phyloP scores from a whole-genome alignment of 2,329 filamentous ascomycete genomes.

The Colletotrichum trifolii region DNA sequence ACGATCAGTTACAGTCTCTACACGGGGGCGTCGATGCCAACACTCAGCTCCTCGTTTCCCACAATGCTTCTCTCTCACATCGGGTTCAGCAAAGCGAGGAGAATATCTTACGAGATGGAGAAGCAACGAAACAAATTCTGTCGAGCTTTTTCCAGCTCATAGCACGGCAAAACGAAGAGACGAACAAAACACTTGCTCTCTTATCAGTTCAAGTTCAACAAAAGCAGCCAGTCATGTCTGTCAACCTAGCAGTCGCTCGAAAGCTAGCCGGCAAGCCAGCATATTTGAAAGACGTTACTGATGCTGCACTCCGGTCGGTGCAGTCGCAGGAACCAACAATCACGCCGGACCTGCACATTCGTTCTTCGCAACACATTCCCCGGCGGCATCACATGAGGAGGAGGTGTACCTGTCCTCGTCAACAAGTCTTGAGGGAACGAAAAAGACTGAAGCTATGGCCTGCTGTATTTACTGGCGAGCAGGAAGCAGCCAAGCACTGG shows the following conservation, averaged over 20 bases:
- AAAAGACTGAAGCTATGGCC: not conserved
- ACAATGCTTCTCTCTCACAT: not conserved
- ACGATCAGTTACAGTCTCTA: not conserved
- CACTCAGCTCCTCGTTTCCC: not conserved
- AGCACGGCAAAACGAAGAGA: not conserved
- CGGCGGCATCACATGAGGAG: rapidly evolving
- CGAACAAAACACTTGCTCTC: not conserved
- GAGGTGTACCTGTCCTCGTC: not conserved
- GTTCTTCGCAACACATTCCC: not conserved
- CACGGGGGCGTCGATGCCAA: not conserved
- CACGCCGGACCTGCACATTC: not conserved
- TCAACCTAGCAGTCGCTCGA: not conserved
- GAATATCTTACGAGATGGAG: not conserved
- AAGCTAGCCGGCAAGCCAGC: not conserved
- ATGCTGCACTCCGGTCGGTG: not conserved
- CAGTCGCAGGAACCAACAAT: not conserved
- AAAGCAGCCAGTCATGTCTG: not conserved
- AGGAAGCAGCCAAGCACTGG: not conserved
- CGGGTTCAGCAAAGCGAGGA: not conserved
- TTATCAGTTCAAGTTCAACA: not conserved
- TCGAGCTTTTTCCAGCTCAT: not conserved
- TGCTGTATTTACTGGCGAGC: not conserved
- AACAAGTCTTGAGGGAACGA: not conserved
- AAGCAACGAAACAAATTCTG: not conserved
- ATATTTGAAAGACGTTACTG: not conserved